A percentile compares a stretch with the other conserved stretches of the same genome.
phyloP scores from a whole-genome alignment of 441 rosid genomes.

The Euphorbia celastroides region DNA sequence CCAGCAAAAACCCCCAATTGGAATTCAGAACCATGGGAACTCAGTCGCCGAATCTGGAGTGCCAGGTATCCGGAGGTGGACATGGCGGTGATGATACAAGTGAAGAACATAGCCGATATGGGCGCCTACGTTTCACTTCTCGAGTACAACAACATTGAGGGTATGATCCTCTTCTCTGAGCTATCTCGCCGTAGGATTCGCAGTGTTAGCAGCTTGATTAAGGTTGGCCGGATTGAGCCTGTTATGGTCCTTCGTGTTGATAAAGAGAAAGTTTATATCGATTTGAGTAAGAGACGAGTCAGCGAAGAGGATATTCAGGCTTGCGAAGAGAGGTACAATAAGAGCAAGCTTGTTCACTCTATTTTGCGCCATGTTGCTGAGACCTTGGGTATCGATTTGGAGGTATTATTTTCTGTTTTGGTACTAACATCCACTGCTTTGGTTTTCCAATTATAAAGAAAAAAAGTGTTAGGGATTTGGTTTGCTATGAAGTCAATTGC shows the following conservation, averaged over 20 bases:
- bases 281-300: conserved; percentile 90
- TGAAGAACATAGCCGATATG: conserved; percentile 94
- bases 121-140: conserved; percentile 91
- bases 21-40: conserved; percentile 27
- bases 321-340: conserved; percentile 95
- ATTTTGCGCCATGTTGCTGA: conserved; percentile 97
- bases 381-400: conserved; percentile 73
- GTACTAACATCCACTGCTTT: neutral
- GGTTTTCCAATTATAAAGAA: neutral
- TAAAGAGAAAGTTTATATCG: conserved; percentile 90
- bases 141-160: conserved; percentile 96
- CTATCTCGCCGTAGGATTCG: conserved; percentile 97
- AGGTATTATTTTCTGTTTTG: conserved; percentile 38
- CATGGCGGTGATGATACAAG: conserved; percentile 99
- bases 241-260: conserved; percentile 96
- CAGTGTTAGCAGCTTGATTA: conserved; percentile 87
- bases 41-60: conserved; percentile 67
- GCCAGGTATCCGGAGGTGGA: conserved; percentile 92
- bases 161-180: conserved; percentile 97
- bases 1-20: neutral
- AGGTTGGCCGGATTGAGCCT: conserved; percentile 94
- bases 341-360: conserved; percentile 97
- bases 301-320: conserved; percentile 90
- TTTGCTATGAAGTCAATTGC: neutral
- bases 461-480: neutral